phyloP scores from a whole-genome alignment of 768 basidiomycete genomes.

The Suillus paluster region DNA sequence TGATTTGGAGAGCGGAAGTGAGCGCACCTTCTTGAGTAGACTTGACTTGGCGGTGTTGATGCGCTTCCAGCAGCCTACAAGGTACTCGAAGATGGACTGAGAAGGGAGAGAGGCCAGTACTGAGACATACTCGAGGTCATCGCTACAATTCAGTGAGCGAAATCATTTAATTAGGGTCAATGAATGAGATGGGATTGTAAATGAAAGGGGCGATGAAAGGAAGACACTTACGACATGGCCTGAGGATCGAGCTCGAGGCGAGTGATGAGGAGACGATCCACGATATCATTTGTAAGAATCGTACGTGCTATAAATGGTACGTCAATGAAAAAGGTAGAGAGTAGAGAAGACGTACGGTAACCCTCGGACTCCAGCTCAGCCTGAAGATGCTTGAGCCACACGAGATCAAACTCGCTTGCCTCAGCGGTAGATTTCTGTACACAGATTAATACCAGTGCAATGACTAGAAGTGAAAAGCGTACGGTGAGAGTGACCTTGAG shows the following conservation, averaged over 20 bases:
- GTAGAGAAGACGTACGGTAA: constrained; percentile 38
- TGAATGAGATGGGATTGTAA: neutral
- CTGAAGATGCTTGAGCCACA: constrained; percentile 83
- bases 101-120: constrained; percentile 78
- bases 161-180: constrained; percentile 5
- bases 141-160: constrained; percentile 51
- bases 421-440: constrained; percentile 61
- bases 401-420: constrained; percentile 63
- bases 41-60: constrained; percentile 57
- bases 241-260: constrained; percentile 81
- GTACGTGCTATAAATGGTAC: constrained; percentile 33
- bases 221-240: constrained; percentile 61
- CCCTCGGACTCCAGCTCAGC: constrained; percentile 70
- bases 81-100: constrained; percentile 84
- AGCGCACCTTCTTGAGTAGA: constrained; percentile 64
- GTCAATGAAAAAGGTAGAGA: neutral
- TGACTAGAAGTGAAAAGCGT: constrained; percentile 31
- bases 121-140: constrained; percentile 74
- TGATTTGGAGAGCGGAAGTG: neutral
- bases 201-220: neutral
- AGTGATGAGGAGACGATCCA: constrained; percentile 82
- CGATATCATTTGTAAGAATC: constrained; percentile 59
- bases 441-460: constrained; percentile 14
- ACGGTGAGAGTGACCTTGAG: constrained; percentile 84
- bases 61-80: constrained; percentile 93